Conservation (phyloP, 352 stramenopile species). For the Globisporangium ultimum region DNA sequence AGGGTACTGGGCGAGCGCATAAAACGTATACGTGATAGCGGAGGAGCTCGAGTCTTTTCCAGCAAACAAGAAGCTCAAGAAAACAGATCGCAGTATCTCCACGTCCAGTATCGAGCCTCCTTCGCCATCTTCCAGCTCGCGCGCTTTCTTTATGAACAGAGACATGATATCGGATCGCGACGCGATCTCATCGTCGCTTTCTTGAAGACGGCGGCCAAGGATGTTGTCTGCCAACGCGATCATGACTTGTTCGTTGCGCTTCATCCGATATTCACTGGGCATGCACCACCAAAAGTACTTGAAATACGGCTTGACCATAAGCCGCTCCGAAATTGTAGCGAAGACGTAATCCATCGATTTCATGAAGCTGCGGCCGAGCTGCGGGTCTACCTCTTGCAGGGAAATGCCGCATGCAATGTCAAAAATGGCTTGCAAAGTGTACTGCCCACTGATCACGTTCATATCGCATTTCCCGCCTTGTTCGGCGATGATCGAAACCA, state of each 20-base stretch:
- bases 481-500: slow-evolving; percentile 12
- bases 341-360: background rate
- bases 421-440: too few species aligned
- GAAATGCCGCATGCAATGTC: too few species aligned
- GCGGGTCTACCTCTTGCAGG: too few species aligned
- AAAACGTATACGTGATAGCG: slow-evolving; percentile 73
- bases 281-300: slow-evolving; percentile 56
- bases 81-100: slow-evolving; percentile 52
- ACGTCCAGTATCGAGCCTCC: slow-evolving; percentile 10
- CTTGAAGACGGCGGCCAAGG: slow-evolving; percentile 27
- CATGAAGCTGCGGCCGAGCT: background rate
- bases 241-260: slow-evolving; percentile 19
- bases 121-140: slow-evolving; percentile 19
- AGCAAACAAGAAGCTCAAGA: slow-evolving; percentile 77
- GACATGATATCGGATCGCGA: slow-evolving; percentile 42
- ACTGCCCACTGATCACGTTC: too few species aligned
- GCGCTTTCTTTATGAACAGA: slow-evolving; percentile 51
- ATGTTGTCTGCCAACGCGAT: slow-evolving; percentile 36
- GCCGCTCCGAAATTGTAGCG: slow-evolving; percentile 23
- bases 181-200: slow-evolving; percentile 25
- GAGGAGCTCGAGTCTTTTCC: slow-evolving; percentile 75
- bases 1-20: slow-evolving; percentile 58
- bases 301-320: slow-evolving; percentile 64
- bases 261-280: slow-evolving; percentile 48
- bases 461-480: slow-evolving; percentile 10